phyloP scores from a whole-genome alignment of 2,329 filamentous ascomycete genomes.

The Aspergillus fumigatus region DNA sequence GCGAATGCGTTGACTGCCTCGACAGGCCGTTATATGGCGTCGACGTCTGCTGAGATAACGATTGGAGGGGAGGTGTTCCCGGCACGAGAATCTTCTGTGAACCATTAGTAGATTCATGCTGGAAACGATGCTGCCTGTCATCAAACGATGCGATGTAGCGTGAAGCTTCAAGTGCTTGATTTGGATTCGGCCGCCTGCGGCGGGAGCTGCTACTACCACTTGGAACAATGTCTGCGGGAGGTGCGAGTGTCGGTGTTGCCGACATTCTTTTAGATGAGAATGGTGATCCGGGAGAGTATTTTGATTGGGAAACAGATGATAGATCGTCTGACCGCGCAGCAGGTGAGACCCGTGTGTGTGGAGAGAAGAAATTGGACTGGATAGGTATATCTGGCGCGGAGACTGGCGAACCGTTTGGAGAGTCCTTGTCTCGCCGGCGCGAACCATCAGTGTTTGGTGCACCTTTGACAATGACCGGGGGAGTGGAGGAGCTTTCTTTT shows the following conservation, averaged over 20 bases:
- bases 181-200: slow-evolving; percentile 37
- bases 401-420: slow-evolving; percentile 17
- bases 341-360: slow-evolving; percentile 11
- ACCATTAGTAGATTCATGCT: slow-evolving; percentile 25
- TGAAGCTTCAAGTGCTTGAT: slow-evolving; percentile 19
- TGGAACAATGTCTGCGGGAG: slow-evolving; percentile 41
- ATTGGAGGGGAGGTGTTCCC: slow-evolving; percentile 29
- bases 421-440: slow-evolving; percentile 18
- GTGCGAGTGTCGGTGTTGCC: slow-evolving; percentile 35
- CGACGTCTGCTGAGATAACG: slow-evolving; percentile 14
- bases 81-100: slow-evolving; percentile 21
- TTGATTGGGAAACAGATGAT: slow-evolving; percentile 9
- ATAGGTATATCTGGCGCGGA: slow-evolving; percentile 19
- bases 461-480: slow-evolving; percentile 53
- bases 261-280: slow-evolving; percentile 16
- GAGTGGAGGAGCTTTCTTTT: slow-evolving; percentile 58
- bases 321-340: slow-evolving; percentile 9
- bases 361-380: slow-evolving; percentile 9
- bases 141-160: slow-evolving; percentile 20
- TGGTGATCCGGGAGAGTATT: slow-evolving; percentile 14
- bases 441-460: slow-evolving; percentile 43
- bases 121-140: slow-evolving; percentile 30
- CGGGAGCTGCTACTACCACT: slow-evolving; percentile 23
- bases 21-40: slow-evolving; percentile 20
- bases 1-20: slow-evolving; percentile 34